Base-by-base conservation (phyloP, 176 grass and related monocot species). In the Bromus sterilis region DNA sequence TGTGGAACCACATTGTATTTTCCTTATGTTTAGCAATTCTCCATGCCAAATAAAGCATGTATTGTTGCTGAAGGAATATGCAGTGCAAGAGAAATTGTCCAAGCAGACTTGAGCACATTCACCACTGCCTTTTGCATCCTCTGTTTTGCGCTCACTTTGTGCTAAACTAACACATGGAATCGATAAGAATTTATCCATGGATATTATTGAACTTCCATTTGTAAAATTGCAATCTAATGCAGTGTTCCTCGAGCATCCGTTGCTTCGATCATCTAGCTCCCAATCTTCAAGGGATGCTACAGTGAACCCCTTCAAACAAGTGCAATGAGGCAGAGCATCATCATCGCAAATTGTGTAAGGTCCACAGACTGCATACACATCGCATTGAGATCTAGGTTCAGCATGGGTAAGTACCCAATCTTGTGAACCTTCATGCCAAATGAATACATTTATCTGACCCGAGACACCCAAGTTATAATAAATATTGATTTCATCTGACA, bases 211-310 rank as follows among this genome's bases (percentile, higher is more conserved):
- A 90, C 41, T 68, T 77, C 88, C 88, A n/a, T 80, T 81, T 9
- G 74, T 59, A 7, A 21, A 33, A 20, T 77, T 66, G 26, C 89
- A 91, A 39, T 86, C 69, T n/a, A n/a, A n/a, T n/a, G n/a, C 37
- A 94, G 51, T 43, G 83, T 46, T 91, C 41, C 92, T 84, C 55
- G 56, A 61, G 66, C 92, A 94, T 2, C 92, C 92, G 6, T 68
- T 71, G 7, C 41, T 78, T 32, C 26, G 59, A 55, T 91, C 86
- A 14, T 43, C n/a, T 24, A 84, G 37, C 35, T 77, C n/a, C 88
- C 86, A 91, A 9, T 88, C 74, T 33, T 29, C 78, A 6, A 33
- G 86, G 23, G 78, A 72, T 65, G 64, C 44, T 49, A 74, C 12
- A 37, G 56, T 64, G 70, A 91, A 91, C 5, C 89, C 92, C 67